Percentiles rank a stretch among this genome's conserved stretches.
These are phyloP conservation scores for Phytophthora europaea DNA, from an alignment of 352 stramenopile genomes.

Conservation along the genomic window DNA sequence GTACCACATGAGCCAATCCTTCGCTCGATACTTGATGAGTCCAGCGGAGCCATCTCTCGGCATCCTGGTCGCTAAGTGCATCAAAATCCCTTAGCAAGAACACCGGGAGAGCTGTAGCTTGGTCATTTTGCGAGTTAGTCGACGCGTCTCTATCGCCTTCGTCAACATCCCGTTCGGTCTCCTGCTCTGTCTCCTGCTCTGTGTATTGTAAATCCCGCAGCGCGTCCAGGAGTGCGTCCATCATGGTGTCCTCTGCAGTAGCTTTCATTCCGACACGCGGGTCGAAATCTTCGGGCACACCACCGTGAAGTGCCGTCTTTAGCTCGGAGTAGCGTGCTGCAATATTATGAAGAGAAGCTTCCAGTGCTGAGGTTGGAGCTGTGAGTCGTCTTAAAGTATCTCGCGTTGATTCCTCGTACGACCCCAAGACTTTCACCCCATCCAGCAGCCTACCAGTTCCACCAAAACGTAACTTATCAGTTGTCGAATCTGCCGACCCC, in stretches of 20 bases:
- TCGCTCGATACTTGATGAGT: slow-evolving; percentile 53
- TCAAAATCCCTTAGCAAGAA: slow-evolving; percentile 76
- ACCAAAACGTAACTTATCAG: slow-evolving; percentile 1
- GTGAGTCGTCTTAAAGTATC: slow-evolving; percentile 48
- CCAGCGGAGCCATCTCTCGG: slow-evolving; percentile 59
- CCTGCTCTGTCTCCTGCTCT: slow-evolving; percentile 3
- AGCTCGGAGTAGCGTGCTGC: slow-evolving; percentile 52
- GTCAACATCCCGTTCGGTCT: neutral
- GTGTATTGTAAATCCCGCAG: slow-evolving; percentile 29
- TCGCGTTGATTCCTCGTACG: slow-evolving; percentile 42
- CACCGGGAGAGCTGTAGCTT: slow-evolving; percentile 34
- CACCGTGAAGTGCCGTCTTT: slow-evolving; percentile 53
- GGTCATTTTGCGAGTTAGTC: neutral
- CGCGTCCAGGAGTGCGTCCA: slow-evolving; percentile 32
- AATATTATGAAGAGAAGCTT: slow-evolving; percentile 35
- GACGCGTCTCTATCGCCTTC: neutral
- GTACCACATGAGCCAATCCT: slow-evolving; percentile 66
- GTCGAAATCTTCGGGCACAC: slow-evolving; percentile 55
- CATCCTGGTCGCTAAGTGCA: slow-evolving; percentile 41
- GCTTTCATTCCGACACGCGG: slow-evolving; percentile 27
- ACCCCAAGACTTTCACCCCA: slow-evolving; percentile 46
- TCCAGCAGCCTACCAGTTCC: slow-evolving; percentile 29
- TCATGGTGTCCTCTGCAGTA: slow-evolving; percentile 34
- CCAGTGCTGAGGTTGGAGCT: slow-evolving; percentile 29
- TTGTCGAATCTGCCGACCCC: neutral